phyloP scores from a whole-genome alignment of 805 yeast species.

The Phaffomyces thermotolerans region DNA sequence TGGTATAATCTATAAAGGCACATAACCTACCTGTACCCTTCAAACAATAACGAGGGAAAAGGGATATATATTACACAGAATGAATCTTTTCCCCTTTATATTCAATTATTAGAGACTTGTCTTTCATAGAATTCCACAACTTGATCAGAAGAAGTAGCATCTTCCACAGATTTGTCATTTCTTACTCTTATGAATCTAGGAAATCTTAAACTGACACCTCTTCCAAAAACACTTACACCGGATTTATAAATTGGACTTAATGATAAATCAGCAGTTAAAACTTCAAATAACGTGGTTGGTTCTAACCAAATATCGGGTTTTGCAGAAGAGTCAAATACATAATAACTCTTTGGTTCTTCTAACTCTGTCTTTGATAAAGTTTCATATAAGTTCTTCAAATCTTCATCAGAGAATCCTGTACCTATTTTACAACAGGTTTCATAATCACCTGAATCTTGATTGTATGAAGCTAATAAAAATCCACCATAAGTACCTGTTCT shows the following conservation, averaged over 20 bases:
- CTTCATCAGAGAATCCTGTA: slow-evolving; percentile 91
- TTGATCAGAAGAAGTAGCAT: slow-evolving; percentile 81
- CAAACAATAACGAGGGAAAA: too few relatives aligned
- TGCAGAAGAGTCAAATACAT: slow-evolving; percentile 63
- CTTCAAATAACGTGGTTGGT: slow-evolving; percentile 79
- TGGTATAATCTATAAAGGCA: too few relatives aligned
- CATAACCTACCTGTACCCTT: too few relatives aligned
- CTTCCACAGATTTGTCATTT: slow-evolving; percentile 81
- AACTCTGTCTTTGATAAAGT: slow-evolving; percentile 63
- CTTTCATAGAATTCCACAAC: slow-evolving; percentile 75
- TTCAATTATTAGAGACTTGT: slow-evolving; percentile 35
- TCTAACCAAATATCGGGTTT: slow-evolving; percentile 94
- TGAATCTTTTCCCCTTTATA: too few relatives aligned
- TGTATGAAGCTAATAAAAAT: slow-evolving; percentile 82
- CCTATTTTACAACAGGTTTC: slow-evolving; percentile 97
- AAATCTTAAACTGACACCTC: slow-evolving; percentile 81
- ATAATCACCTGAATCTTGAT: slow-evolving; percentile 83
- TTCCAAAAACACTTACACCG: slow-evolving; percentile 62
- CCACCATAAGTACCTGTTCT: slow-evolving; percentile 96
- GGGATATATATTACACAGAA: too few relatives aligned
- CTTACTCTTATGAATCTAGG: slow-evolving; percentile 80
- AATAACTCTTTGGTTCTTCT: slow-evolving; percentile 55
- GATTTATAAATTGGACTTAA: slow-evolving; percentile 87
- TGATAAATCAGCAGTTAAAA: slow-evolving; percentile 83
- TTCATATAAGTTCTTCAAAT: slow-evolving; percentile 52